Evolutionary conservation across 257 asterid species (phyloP), one percentile per base, ranked within the genome.

Genomic region (Solanum rostratum): DNA sequence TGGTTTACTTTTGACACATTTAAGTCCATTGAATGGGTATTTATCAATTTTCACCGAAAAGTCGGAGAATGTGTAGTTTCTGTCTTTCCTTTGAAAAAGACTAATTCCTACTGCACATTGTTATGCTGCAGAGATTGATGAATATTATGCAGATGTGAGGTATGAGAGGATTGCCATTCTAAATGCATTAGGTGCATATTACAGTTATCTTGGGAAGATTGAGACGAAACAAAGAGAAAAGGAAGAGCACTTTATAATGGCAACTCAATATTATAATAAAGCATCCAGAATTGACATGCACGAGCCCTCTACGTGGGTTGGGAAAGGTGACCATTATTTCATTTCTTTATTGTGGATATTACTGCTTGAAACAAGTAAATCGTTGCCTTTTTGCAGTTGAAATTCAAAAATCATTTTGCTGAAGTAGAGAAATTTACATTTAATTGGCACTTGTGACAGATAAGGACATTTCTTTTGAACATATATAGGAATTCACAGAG

Each of bases 231-330:
- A 92, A 76, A 93, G 97, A 87, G 98, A 97, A 88, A 97, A 97
- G 88, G 99, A 97, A 86, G 99, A 97, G n/a, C 91, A 92, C 86
- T 97, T 93, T 82, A 88, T 90, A 76, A 95, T 90, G 95, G 99
- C 99, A 57, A 97, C 99, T 41, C 96, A 97, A 90, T 93, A 93
- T 85, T 97, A 95, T 88, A 97, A 97, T 90, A 97, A 93, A 91
- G 99, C 99, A 50, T 96, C 99, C 59, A 92, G 99, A 87, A 96
- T 96, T 89, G 99, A 96, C 89, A 91, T 94, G 94, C 99, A 96
- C 27, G 99, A 96, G 88, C 97, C 99, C 82, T 95, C 98, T 84
- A 96, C 99, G 39, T 96, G 99, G 99, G 92, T 96, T 87, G 99
- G 99, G 85, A 96, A 96, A 95, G 99, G 99, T 95, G 89, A 83